phyloP scores from a whole-genome alignment of 2,329 filamentous ascomycete species.

The Sclerotinia glacialis region DNA sequence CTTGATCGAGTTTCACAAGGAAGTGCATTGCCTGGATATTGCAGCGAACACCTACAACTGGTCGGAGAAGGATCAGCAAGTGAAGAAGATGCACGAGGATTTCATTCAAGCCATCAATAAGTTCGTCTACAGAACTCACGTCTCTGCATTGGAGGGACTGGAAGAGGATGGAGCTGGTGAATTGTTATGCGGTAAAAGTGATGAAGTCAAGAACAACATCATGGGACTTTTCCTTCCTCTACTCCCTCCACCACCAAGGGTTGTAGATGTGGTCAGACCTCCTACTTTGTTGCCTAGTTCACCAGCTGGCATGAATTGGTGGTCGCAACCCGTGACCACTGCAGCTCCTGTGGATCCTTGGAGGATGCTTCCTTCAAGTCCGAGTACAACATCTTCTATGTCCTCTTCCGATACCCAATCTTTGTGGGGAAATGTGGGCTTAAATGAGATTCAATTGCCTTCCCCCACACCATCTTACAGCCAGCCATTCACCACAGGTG shows the following conservation, averaged over 20 bases:
- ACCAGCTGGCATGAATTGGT: constrained; percentile 70
- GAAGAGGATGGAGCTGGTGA: constrained; percentile 97
- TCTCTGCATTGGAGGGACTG: constrained; percentile 85
- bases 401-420: constrained; percentile 57
- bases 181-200: constrained; percentile 83
- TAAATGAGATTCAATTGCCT: constrained; percentile 71
- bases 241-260: constrained; percentile 79
- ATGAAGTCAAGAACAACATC: constrained; percentile 88
- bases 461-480: constrained; percentile 80
- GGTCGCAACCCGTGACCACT: constrained; percentile 69
- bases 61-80: constrained; percentile 92
- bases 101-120: constrained; percentile 96
- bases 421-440: constrained; percentile 76
- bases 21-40: constrained; percentile 87
- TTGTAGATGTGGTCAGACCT: constrained; percentile 85
- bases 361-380: constrained; percentile 87
- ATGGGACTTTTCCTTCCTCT: constrained; percentile 81
- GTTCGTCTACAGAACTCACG: constrained; percentile 89
- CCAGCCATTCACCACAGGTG: constrained; percentile 70
- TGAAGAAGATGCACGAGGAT: constrained; percentile 96
- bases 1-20: constrained; percentile 93
- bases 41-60: constrained; percentile 89
- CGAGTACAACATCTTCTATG: constrained; percentile 65
- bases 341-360: constrained; percentile 78
- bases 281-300: constrained; percentile 83